Evolutionary conservation across 805 yeast genomes (phyloP).

Genomic region (Lipomyces yamadae): DNA sequence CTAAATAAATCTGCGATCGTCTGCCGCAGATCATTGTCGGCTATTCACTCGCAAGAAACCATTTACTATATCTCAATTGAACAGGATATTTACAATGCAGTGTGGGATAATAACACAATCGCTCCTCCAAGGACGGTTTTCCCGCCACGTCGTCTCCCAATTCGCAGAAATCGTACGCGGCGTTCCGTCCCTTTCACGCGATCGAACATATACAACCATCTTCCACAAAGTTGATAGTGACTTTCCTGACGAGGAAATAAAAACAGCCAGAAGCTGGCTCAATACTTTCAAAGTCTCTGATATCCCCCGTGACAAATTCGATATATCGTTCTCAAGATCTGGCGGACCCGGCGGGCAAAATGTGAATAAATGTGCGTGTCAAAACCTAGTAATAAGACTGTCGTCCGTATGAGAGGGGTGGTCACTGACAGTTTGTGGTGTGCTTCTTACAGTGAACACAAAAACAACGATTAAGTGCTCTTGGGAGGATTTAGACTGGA

Average conservation of each 20-base stretch:
- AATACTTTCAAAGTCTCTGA: constrained; percentile 40
- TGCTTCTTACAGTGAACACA: constrained; percentile 47
- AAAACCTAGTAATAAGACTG: too few relatives aligned
- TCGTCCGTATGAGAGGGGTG: background rate
- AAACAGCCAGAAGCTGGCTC: constrained; percentile 54
- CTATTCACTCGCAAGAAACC: too few relatives aligned
- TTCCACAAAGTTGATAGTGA: constrained; percentile 12
- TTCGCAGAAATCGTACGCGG: background rate
- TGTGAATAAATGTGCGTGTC: constrained; percentile 66
- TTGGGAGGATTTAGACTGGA: constrained; percentile 60
- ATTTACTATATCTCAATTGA: background rate
- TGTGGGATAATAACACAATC: background rate
- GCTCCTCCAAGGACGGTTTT: background rate
- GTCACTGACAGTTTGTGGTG: background rate
- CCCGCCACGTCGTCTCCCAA: background rate
- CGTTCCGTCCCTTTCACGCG: background rate
- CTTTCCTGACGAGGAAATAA: constrained; percentile 6
- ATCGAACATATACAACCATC: constrained; percentile 3
- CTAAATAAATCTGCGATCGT: too few relatives aligned
- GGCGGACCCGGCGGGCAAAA: constrained; percentile 91
- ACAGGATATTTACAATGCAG: background rate
- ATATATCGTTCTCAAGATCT: constrained; percentile 58
- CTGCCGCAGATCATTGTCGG: too few relatives aligned
- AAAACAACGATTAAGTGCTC: constrained; percentile 64
- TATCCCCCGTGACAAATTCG: constrained; percentile 56